Evolutionary conservation across 768 basidiomycete species (phyloP).

Genomic region (Amanita muscaria): DNA sequence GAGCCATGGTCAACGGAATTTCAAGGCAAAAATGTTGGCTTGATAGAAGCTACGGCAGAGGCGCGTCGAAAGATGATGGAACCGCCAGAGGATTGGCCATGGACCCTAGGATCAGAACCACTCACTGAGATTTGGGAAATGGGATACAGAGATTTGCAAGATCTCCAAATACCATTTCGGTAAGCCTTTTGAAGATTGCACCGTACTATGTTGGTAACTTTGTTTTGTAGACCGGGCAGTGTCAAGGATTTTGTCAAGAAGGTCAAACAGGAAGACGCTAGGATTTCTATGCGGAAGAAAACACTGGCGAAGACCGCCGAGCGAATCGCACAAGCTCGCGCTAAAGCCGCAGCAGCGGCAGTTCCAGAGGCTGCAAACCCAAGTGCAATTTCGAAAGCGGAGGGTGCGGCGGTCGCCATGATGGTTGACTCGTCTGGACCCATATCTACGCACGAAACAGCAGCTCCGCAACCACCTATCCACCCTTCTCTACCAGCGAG

Average conservation of each 20-base stretch:
- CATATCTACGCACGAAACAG: conserved; percentile 22
- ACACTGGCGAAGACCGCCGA: conserved; percentile 25
- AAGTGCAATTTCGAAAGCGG: conserved; percentile 11
- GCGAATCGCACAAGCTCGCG: conserved; percentile 19
- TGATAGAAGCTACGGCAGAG: conserved; percentile 54
- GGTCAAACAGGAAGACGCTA: conserved; percentile 55
- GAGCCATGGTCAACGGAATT: conserved; percentile 49
- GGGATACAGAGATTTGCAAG: conserved; percentile 58
- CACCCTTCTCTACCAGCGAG: conserved; percentile 70
- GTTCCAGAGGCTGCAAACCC: conserved; percentile 8
- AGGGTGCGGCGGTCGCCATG: conserved; percentile 6
- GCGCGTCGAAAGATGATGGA: conserved; percentile 46
- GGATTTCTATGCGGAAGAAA: conserved; percentile 46
- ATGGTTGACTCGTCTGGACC: conserved; percentile 16
- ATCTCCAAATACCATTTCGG: conserved; percentile 63
- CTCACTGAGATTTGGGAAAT: conserved; percentile 79
- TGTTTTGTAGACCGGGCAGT: conserved; percentile 48
- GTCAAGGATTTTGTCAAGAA: conserved; percentile 69
- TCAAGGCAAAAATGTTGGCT: conserved; percentile 39
- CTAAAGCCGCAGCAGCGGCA: conserved; percentile 18
- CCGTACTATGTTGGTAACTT: conserved; percentile 5
- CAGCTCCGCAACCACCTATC: conserved; percentile 32
- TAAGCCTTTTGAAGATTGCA: conserved; percentile 26
- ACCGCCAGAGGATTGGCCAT: conserved; percentile 53
- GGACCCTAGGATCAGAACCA: conserved; percentile 57